Evolutionary conservation across 1,139 yeast species (phyloP), one percentile per base, ranked within the genome.

Genomic region (Suhomyces maxii): DNA sequence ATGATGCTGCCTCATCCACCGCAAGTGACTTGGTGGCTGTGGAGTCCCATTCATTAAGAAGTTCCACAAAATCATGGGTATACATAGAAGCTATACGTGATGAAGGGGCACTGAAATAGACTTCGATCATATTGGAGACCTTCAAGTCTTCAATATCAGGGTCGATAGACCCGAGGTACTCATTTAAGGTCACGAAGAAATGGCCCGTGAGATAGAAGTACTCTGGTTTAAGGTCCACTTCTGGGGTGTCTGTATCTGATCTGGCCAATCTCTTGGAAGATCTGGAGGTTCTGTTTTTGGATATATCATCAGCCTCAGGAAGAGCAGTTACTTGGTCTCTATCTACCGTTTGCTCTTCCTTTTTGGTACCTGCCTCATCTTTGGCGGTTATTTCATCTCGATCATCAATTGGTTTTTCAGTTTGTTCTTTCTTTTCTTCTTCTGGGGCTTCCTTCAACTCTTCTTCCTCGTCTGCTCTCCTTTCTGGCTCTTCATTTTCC

Each of bases 211-310:
- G 67, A 26, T 41, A 41, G 53, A 72, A 67, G 54, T 57, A 56
- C 11, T 53, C 53, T 30, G 56, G 52, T n/a, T 58, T 51, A n/a
- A 66, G 34, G 36, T 55, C 56, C 4, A 63, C 56, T 9, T 55
- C 58, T 4, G 52, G 44, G 1, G 57, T 45, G 8, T 63, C 63
- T 7, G 59, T 52, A 36, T 66, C 71, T 36, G 56, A 42, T 49
- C 64, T 56, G 42, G 71, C 66, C 38, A 74, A 61, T 44, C 80
- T 50, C 49, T 72, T 72, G 0, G 79, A 74, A 0, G 74, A 60
- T 37, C 80, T 52, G 44, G 69, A 75, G 2, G 57, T 38, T 32
- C 43, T 36, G n/a, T 35, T 39, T 25, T 45, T 39, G 26, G 36
- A 8, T 6, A 28, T 12, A n/a, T 37, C 34, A 3, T 9, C 34